Evolutionary conservation across 331 rosid genomes (phyloP).

Genomic region (Stylosanthes scabra): DNA sequence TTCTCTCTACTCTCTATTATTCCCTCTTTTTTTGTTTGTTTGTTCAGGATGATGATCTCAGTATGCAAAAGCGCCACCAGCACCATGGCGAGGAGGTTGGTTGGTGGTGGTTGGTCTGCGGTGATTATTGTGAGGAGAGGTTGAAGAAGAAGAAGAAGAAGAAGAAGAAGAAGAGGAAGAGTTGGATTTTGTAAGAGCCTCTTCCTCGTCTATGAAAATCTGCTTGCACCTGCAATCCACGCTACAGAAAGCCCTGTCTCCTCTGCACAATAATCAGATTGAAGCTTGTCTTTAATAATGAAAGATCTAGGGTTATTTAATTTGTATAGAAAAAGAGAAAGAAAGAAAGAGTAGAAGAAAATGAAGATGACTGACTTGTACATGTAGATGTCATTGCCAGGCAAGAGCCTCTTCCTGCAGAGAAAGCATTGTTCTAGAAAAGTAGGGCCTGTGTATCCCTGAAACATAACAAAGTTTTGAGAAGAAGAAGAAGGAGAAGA

Average conservation of each 20-base stretch:
- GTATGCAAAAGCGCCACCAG: conserved; percentile 53
- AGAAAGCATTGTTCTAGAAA: conserved; percentile 83
- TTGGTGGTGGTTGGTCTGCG: conserved; percentile 53
- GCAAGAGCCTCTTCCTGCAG: conserved; percentile 67
- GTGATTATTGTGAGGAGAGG: conserved; percentile 29
- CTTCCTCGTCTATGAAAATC: conserved; percentile 87
- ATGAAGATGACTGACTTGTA: conserved; percentile 65
- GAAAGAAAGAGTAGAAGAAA: background rate
- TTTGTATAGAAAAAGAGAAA: background rate
- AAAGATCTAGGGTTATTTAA: conserved; percentile 22
- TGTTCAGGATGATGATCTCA: conserved; percentile 7
- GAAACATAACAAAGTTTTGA: conserved; percentile 2
- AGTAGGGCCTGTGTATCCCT: conserved; percentile 21
- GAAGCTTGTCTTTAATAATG: background rate
- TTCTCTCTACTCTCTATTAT: background rate
- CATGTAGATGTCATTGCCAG: conserved; percentile 97
- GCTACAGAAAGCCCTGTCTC: conserved; percentile 90
- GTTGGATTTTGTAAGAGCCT: conserved; percentile 47
- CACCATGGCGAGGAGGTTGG: conserved; percentile 12
- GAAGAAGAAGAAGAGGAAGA: conserved; percentile 64
- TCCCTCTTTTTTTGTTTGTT: background rate
- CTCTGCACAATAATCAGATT: conserved; percentile 56
- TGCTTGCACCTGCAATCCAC: conserved; percentile 94
- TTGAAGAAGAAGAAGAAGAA: conserved; percentile 53
- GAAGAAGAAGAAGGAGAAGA: background rate